phyloP scores from a whole-genome alignment of 2,329 filamentous ascomycete species.

The Ceratocystis diversiconidia region DNA sequence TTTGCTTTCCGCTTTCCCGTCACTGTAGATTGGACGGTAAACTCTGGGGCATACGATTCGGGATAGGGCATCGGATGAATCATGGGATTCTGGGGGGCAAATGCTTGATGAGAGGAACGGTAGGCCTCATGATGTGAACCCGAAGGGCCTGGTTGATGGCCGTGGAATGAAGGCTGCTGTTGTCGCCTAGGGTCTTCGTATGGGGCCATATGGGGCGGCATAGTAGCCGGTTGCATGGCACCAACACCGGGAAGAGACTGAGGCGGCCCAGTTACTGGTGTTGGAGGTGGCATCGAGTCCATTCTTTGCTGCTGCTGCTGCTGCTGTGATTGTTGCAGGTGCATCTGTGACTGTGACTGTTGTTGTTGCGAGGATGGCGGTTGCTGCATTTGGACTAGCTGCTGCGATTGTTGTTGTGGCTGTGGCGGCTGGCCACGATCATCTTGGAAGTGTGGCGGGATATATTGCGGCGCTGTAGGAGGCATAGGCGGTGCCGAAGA shows the following conservation, averaged over 20 bases:
- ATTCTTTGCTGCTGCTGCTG: slow-evolving; percentile 19
- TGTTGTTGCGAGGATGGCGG: slow-evolving; percentile 13
- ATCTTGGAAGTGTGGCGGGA: not conserved
- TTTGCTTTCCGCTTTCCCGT: slow-evolving; percentile 46
- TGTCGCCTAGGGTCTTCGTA: slow-evolving; percentile 3
- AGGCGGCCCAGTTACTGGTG: not conserved
- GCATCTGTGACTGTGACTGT: slow-evolving; percentile 2
- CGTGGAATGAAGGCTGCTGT: not conserved
- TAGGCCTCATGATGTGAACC: not conserved
- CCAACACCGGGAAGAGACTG: not conserved
- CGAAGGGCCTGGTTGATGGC: not conserved
- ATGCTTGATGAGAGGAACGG: not conserved
- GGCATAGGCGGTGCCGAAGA: slow-evolving; percentile 7
- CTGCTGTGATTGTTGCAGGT: slow-evolving; percentile 21
- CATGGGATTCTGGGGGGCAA: slow-evolving; percentile 10
- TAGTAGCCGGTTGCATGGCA: not conserved
- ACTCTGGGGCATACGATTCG: not conserved
- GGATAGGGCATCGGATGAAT: slow-evolving; percentile 10
- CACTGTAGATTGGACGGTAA: not conserved
- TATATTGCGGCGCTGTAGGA: not conserved
- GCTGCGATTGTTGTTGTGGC: not conserved
- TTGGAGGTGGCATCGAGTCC: slow-evolving; percentile 9
- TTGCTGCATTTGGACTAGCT: not conserved
- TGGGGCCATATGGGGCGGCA: not conserved
- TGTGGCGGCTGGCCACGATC: not conserved